A percentile compares a stretch with the other conserved stretches of the same genome.
Evolutionary conservation across 163 green algal genomes (phyloP).

Genomic region (Chloromonas sp.): DNA sequence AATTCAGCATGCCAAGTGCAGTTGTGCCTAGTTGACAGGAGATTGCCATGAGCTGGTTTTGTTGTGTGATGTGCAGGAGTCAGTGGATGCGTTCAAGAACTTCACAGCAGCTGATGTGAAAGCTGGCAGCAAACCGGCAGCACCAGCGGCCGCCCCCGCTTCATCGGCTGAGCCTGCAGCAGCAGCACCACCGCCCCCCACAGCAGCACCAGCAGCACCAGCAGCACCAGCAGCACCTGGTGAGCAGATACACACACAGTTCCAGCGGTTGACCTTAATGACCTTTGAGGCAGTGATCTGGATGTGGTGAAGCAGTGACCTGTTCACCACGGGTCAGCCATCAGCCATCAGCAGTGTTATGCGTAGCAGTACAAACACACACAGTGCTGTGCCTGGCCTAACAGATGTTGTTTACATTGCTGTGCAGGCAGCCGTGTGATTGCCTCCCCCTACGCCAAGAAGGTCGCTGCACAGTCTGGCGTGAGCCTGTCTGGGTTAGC

Average conservation of each 20-base stretch:
- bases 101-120: conserved; percentile 49
- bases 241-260: background rate
- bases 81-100: conserved; percentile 58
- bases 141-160: conserved; percentile 7
- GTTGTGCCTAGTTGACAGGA: too few species aligned
- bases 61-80: conserved; percentile 20
- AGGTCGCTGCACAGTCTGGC: conserved; percentile 66
- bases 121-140: conserved; percentile 15
- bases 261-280: too few species aligned
- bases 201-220: conserved; percentile 19
- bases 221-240: conserved; percentile 8
- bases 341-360: too few species aligned
- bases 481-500: conserved; percentile 52
- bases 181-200: conserved; percentile 3
- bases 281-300: too few species aligned
- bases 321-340: background rate
- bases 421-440: conserved; percentile 48
- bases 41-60: too few species aligned
- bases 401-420: background rate
- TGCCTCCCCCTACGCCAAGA: conserved; percentile 72
- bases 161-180: background rate
- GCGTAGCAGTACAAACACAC: too few species aligned
- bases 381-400: background rate
- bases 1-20: too few species aligned
- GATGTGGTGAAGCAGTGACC: too few species aligned